Evolutionary conservation across 257 asterid genomes (phyloP), one percentile per base, ranked within the genome.

Genomic region (Coffea eugenioides): DNA sequence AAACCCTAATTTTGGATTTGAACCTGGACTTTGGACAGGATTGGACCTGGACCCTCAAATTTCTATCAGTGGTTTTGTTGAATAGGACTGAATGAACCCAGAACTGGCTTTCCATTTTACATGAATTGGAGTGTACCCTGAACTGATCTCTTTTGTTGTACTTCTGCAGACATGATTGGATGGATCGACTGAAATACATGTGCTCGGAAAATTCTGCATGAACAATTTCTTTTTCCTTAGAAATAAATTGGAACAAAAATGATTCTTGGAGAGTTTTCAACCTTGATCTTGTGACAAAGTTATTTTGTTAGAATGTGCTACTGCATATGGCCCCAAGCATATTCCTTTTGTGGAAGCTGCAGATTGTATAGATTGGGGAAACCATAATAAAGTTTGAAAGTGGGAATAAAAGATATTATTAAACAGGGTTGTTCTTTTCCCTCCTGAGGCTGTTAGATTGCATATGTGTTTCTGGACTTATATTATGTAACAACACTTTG

Each of bases 161-260:
- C 81, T 78, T 36, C 67, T 69, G 76, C 59, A 69, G 48, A 57
- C 56, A 23, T 25, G 57, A 20, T 75, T 59, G 5, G 27, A 27
- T 57, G 3, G 23, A 23, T 56, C 61, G 52, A 66, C 80, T 23
- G 62, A 49, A 57, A 67, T 31, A 20, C 79, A 6, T 23, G 25
- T 36, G 48, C 48, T 76, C 25, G 0, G 68, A 74, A 56, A 65
- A 54, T 34, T 59, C 27, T 39, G 67, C 49, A 34, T 25, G 9
- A 34, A 21, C 45, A 16, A 6, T 0, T 18, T 13, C 34, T 31
- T 31, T n/a, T 46, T 74, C 20, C 46, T 0, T 43, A 7, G 27
- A 57, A 21, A 57, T 12, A 2, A 52, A 49, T 49, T 49, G 54
- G 15, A 52, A 31, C 34, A 52, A 52, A 46, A 52, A 52, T 20